Percentiles rank a stretch among this genome's conserved stretches.
Conservation (phyloP, 2,329 filamentous ascomycete genomes). For the Incumbomyces lentus region DNA sequence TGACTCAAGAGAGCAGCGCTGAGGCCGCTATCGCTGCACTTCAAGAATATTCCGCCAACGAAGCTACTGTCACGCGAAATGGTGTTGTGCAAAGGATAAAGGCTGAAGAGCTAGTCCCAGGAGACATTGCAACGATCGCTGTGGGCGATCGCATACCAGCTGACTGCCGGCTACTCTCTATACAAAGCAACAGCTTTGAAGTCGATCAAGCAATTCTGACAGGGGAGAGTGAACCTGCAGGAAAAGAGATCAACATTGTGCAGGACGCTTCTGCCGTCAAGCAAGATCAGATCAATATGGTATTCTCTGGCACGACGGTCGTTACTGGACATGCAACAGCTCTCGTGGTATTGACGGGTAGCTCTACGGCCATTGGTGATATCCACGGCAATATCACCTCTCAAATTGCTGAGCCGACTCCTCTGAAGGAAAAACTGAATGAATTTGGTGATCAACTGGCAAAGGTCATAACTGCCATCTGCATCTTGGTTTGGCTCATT, state of each 20-base stretch:
- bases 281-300: constrained; percentile 94
- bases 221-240: constrained; percentile 92
- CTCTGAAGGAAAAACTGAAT: constrained; percentile 96
- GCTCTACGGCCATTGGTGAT: constrained; percentile 88
- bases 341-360: constrained; percentile 79
- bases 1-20: constrained; percentile 96
- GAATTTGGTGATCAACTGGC: constrained; percentile 93
- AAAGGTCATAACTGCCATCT: constrained; percentile 97
- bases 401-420: constrained; percentile 95
- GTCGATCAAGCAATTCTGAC: constrained; percentile 96
- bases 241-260: constrained; percentile 64
- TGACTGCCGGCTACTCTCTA: constrained; percentile 78
- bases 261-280: constrained; percentile 78
- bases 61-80: constrained; percentile 84
- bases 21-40: constrained; percentile 97
- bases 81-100: constrained; percentile 73
- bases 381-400: constrained; percentile 98
- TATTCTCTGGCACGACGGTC: constrained; percentile 96
- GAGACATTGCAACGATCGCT: constrained; percentile 77
- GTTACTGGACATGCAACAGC: constrained; percentile 89
- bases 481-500: constrained; percentile 93
- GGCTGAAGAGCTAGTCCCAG: constrained; percentile 93
- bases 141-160: constrained; percentile 91
- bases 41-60: constrained; percentile 97
- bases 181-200: constrained; percentile 95